Evolutionary conservation across 768 basidiomycete genomes (phyloP).

Genomic region (Lepiota venenata): DNA sequence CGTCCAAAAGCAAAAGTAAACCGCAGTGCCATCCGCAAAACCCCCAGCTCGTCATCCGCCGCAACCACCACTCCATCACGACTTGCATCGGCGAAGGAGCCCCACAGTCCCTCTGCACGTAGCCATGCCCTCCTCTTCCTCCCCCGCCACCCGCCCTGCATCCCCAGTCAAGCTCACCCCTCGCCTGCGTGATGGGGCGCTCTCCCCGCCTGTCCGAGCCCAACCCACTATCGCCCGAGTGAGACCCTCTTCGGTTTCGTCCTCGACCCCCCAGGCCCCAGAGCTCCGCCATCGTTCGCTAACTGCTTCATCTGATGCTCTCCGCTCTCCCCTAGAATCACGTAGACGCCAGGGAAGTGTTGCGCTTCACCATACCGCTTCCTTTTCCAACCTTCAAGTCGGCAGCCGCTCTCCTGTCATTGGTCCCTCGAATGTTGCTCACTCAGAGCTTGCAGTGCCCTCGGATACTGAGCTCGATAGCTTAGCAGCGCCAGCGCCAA

Average conservation of each 20-base stretch:
- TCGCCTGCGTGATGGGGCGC: conserved; percentile 31
- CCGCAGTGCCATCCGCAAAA: conserved; percentile 39
- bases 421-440: background rate
- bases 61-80: conserved; percentile 11
- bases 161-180: conserved; percentile 42
- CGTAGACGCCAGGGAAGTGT: conserved; percentile 26
- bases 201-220: conserved; percentile 26
- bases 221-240: background rate
- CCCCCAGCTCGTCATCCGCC: conserved; percentile 10
- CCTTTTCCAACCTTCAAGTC: conserved; percentile 32
- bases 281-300: conserved; percentile 27
- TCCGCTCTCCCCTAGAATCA: background rate
- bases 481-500: conserved; percentile 22
- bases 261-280: conserved; percentile 30
- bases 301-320: conserved; percentile 21
- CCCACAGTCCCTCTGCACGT: too few species aligned
- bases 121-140: conserved; percentile 4
- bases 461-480: background rate
- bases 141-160: conserved; percentile 26
- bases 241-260: conserved; percentile 23
- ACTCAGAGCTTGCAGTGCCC: background rate
- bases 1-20: conserved; percentile 64
- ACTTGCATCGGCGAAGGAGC: background rate
- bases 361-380: conserved; percentile 34
- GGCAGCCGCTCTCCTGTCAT: conserved; percentile 18